These are phyloP conservation scores for grape (Vitis vinifera) DNA, from an alignment of 164 flowering plant genomes.

Conservation along the genomic window ASM3070453v1 NC_081816.1:18940001-18940500, in stretches of 20 bases:
- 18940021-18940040: constrained; percentile 89
- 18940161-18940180: background rate
- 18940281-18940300: constrained; percentile 88
- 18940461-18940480: no score
- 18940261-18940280: constrained; percentile 77
- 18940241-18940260: constrained; percentile 97
- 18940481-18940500: no score
- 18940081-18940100: constrained; percentile 46
- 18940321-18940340: background rate
- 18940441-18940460: no score
- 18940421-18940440: no score
- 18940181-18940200: constrained; percentile 98
- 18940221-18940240: constrained; percentile 73
- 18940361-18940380: background rate
- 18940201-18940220: constrained; percentile 89
- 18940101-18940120: background rate
- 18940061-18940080: constrained; percentile 91
- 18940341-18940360: background rate
- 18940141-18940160: background rate
- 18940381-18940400: no score
- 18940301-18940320: constrained; percentile 73
- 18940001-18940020: constrained; percentile 94
- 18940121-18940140: background rate
- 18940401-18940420: no score
- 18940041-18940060: constrained; percentile 95